Evolutionary conservation across 768 basidiomycete genomes (phyloP), one percentile per base, ranked within the genome.

Genomic region (Tulasnella sp.): DNA sequence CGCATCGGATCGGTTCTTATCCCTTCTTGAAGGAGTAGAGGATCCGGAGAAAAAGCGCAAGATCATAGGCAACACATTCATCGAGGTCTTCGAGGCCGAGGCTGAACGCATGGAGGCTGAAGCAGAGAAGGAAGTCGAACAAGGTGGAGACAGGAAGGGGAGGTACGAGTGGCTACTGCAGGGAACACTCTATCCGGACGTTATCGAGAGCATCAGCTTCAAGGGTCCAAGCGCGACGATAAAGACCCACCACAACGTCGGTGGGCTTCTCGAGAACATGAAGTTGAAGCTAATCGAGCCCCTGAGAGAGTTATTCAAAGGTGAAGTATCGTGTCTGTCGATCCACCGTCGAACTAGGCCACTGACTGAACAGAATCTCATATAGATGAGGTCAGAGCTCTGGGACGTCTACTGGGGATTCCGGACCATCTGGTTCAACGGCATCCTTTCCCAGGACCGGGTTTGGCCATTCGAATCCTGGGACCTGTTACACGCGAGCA

Each of bases 221-320:
- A 98, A 97, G 74, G 96, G 96, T 2, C 96, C 96, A 0, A 91
- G 88, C 64, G 96, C 96, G 41, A 98, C 95, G 9, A 99, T 99
- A 78, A 99, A 99, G 78, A 98, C 96, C 2, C 96, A 99, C 71
- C 96, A 98, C 72, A 99, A 99, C 65, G 96, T 98, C 65, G 96
- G 96, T 17, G 62, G 59, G 11, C 27, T 99, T 53, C 78, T 97
- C 62, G 88, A 87, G 69, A 86, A 98, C 73, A 99, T 98, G 96
- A 96, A 92, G 72, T 80, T 99, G 67, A 98, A 98, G 76, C 79
- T 99, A 51, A 98, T 99, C 65, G 96, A 99, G 74, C 96, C 96
- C 19, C 75, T 99, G 38, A 80, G 96, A 34, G 96, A 98, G 75
- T 78, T 99, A 17, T 99, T 99, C 83, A 98, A 99, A 77, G 96